phyloP scores from a whole-genome alignment of 2,329 filamentous ascomycete genomes.

The Coniochaeta pulveracea region DNA sequence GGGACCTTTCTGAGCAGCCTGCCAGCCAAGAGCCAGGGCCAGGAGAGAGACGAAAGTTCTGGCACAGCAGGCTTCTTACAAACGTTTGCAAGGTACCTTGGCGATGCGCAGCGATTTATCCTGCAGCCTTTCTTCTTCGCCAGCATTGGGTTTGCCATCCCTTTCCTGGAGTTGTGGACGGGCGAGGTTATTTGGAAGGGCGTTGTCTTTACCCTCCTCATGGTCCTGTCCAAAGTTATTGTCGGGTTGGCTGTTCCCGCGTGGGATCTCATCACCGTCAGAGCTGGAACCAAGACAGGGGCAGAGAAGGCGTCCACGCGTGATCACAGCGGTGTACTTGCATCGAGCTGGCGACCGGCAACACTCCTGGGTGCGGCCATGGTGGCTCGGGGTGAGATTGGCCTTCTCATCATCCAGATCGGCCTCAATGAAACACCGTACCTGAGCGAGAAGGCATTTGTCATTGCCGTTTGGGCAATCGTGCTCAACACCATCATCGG shows the following conservation, averaged over 20 bases:
- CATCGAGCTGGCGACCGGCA: slow-evolving; percentile 45
- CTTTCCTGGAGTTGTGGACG: slow-evolving; percentile 57
- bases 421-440: slow-evolving; percentile 14
- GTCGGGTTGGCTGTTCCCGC: slow-evolving; percentile 41
- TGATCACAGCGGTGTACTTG: background rate
- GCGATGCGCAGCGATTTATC: slow-evolving; percentile 30
- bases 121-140: slow-evolving; percentile 66
- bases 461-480: slow-evolving; percentile 45
- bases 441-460: slow-evolving; percentile 21
- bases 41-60: background rate
- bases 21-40: background rate
- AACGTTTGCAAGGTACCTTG: slow-evolving; percentile 29
- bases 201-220: slow-evolving; percentile 59
- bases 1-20: slow-evolving; percentile 46
- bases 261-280: slow-evolving; percentile 11
- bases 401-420: slow-evolving; percentile 51
- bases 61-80: slow-evolving; percentile 1
- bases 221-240: slow-evolving; percentile 50
- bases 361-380: slow-evolving; percentile 56
- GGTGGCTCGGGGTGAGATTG: slow-evolving; percentile 71
- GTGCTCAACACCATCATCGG: slow-evolving; percentile 42
- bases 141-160: slow-evolving; percentile 67
- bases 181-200: slow-evolving; percentile 59
- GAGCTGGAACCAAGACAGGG: background rate
- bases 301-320: background rate